Evolutionary conservation across 179 eudicot species (phyloP).

Genomic region (Gypsophila paniculata): DNA sequence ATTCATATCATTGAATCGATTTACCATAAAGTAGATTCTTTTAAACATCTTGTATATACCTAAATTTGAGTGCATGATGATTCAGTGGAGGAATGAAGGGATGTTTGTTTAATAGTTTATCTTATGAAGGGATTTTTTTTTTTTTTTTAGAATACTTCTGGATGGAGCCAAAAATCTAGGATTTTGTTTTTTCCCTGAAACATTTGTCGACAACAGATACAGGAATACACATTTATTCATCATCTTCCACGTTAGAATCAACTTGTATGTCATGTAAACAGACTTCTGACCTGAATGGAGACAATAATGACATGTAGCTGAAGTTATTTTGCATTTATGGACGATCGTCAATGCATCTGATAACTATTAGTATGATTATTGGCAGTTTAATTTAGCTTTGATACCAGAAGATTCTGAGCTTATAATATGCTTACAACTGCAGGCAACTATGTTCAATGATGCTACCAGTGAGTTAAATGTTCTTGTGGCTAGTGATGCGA

Average conservation of each 20-base stretch:
- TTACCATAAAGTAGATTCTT: not conserved
- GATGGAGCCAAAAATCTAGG: not conserved
- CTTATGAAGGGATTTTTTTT: too few relatives aligned
- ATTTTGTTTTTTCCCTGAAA: not conserved
- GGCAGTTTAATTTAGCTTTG: not conserved
- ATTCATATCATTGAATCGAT: not conserved
- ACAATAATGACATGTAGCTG: not conserved
- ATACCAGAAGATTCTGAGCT: constrained; percentile 15
- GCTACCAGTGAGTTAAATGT: constrained; percentile 83
- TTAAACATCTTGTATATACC: not conserved
- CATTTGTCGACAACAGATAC: not conserved
- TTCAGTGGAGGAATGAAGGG: not conserved
- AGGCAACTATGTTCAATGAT: constrained; percentile 97
- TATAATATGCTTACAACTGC: constrained; percentile 44
- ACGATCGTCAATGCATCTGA: not conserved
- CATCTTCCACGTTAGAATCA: not conserved
- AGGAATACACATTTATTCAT: not conserved
- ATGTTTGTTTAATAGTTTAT: too few relatives aligned
- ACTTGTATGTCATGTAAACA: constrained; percentile 5
- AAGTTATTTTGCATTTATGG: not conserved
- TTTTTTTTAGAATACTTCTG: not conserved
- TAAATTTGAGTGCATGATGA: not conserved
- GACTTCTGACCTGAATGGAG: not conserved
- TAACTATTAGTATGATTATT: constrained; percentile 8
- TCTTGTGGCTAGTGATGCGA: constrained; percentile 99